These are phyloP conservation scores for Gloeophyllum trabeum DNA, from an alignment of 768 basidiomycete genomes.

Conservation along the genomic window DNA sequence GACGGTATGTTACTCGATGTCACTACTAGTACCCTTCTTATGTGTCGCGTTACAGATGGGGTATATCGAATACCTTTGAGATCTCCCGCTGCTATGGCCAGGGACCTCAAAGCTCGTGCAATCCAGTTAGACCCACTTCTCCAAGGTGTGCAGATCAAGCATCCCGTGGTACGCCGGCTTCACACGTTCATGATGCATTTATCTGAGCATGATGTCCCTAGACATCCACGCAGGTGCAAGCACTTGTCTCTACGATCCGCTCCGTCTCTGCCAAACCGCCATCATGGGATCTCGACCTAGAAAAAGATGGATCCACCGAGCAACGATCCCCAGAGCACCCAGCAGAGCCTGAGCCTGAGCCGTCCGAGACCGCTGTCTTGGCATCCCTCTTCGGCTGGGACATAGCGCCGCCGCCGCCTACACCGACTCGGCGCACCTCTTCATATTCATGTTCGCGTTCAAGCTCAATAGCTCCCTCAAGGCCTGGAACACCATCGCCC, in stretches of 20 bases:
- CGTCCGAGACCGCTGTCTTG: conserved; percentile 27
- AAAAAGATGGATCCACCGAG: too few relatives aligned
- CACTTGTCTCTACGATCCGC: conserved; percentile 35
- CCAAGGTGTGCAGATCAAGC: conserved; percentile 45
- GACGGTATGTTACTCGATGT: conserved; percentile 40
- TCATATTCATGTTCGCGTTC: conserved; percentile 6
- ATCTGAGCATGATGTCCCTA: conserved; percentile 20
- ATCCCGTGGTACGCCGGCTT: conserved; percentile 50
- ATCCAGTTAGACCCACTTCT: conserved; percentile 38
- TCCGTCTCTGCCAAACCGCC: conserved; percentile 10
- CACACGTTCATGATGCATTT: neutral
- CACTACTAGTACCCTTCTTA: conserved; percentile 1
- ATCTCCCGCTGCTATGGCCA: conserved; percentile 50
- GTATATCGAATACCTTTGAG: conserved; percentile 70
- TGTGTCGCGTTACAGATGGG: conserved; percentile 32
- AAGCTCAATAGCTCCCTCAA: conserved; percentile 11
- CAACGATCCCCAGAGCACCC: neutral
- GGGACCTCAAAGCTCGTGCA: conserved; percentile 48
- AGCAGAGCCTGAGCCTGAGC: conserved; percentile 8
- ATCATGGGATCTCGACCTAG: neutral
- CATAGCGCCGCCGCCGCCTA: conserved; percentile 17
- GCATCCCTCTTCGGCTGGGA: conserved; percentile 40
- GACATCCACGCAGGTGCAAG: conserved; percentile 46
- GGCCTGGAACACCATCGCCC: conserved; percentile 16
- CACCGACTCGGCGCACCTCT: conserved; percentile 3